A percentile compares a stretch with the other conserved stretches of the same genome.
These are phyloP conservation scores for Aureobasidium sp. DNA, from an alignment of 2,329 filamentous ascomycete species.

Conservation along the genomic window DNA sequence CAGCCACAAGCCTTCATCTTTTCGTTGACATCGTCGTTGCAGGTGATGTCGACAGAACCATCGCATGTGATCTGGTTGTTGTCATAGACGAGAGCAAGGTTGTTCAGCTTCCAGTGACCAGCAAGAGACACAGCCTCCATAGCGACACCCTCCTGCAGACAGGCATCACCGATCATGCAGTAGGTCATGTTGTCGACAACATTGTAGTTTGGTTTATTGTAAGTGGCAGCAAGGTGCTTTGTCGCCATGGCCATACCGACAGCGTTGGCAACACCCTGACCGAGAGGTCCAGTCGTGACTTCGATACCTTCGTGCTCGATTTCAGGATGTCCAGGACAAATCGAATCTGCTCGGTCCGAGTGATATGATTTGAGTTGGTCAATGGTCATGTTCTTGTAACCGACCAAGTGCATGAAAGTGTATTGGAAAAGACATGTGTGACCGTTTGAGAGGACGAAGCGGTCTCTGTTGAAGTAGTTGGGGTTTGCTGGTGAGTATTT, in stretches of 20 bases:
- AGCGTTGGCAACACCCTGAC: constrained; percentile 53
- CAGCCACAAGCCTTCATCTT: constrained; percentile 53
- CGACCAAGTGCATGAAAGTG: constrained; percentile 45
- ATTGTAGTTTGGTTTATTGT: constrained; percentile 44
- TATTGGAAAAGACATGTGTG: constrained; percentile 53
- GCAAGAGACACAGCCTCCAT: constrained; percentile 54
- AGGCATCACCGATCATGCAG: constrained; percentile 54
- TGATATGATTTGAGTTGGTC: constrained; percentile 52
- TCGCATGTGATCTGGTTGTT: constrained; percentile 56
- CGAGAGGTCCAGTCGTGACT: constrained; percentile 53
- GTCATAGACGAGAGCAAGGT: constrained; percentile 52
- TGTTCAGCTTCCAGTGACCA: constrained; percentile 49
- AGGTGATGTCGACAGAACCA: constrained; percentile 46
- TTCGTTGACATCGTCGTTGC: constrained; percentile 49
- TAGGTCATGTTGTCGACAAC: constrained; percentile 48
- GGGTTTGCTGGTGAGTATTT: constrained; percentile 50
- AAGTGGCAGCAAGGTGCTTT: constrained; percentile 50
- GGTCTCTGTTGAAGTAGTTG: constrained; percentile 54
- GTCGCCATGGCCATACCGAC: constrained; percentile 54
- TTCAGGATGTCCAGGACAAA: constrained; percentile 47
- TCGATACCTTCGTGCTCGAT: constrained; percentile 53
- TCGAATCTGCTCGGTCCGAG: constrained; percentile 40
- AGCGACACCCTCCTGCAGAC: constrained; percentile 52
- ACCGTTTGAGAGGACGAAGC: constrained; percentile 56
- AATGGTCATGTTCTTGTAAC: constrained; percentile 50